Evolutionary conservation across 2,329 filamentous ascomycete species (phyloP), one percentile per base, ranked within the genome.

Genomic region (Fusarium sacchari): DNA sequence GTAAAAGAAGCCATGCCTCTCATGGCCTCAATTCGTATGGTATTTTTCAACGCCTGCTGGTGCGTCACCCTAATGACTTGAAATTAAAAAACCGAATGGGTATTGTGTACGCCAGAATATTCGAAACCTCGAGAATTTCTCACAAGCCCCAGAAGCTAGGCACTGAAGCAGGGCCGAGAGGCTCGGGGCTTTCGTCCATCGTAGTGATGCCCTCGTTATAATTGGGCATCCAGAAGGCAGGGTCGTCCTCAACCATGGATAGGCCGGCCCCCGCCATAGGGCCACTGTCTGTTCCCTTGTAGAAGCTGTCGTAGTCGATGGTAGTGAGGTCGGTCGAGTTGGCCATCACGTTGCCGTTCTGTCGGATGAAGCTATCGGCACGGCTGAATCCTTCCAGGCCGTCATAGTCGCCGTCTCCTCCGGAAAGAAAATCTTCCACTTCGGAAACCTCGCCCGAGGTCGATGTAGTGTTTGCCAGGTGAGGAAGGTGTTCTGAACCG

Each of bases 401-500:
- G 32, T 84, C 83, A 69, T 87, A 87, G 53, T 86, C 84, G 69
- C 87, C 87, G 39, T 83, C 83, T 71, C 85, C 83, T 71, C 85
- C 82, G 57, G 82, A 83, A 57, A 86, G 81, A 67, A 88, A 86
- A 73, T 92, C 90, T 69, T 92, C 91, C 10, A 89, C 89, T 78
- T 92, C 90, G 15, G 90, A 92, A 14, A 92, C 90, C 68, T 92
- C 90, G 40, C 90, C 90, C 18, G 90, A 92, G 14, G 89, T 91
- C 15, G 89, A 90, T 3, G 88, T 88, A 57, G 85, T 85, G 77
- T 88, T 84, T 69, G 89, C 87, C 76, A 91, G 79, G 55, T 87
- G 83, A 56, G 86, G 85, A 34, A 87, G 84, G 71, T 87, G 87
- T 77, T 89, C 88, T n/a, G 85, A 87, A 70, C 85, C 87, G 74